A percentile compares a stretch with the other conserved stretches of the same genome.
These are phyloP conservation scores for Globisporangium okanoganense DNA, from an alignment of 352 stramenopile species.

Conservation along the genomic window DNA sequence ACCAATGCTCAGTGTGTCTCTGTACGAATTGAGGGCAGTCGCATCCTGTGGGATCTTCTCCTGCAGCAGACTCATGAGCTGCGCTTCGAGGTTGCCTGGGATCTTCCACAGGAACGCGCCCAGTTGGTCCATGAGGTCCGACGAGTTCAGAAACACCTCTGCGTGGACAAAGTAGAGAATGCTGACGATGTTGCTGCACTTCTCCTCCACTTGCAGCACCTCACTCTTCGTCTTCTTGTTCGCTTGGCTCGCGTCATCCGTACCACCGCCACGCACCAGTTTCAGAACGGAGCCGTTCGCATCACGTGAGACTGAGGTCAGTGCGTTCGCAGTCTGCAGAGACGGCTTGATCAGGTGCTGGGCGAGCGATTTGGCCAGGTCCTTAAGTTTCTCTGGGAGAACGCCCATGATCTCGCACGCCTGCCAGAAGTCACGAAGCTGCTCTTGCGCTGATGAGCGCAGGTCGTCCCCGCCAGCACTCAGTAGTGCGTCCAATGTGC, in stretches of 20 bases:
- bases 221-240: constrained; percentile 17
- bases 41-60: constrained; percentile 69
- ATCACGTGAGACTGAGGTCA: constrained; percentile 24
- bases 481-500: neutral
- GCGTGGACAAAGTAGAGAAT: constrained; percentile 54
- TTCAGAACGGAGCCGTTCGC: constrained; percentile 20
- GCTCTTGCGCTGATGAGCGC: constrained; percentile 10
- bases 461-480: neutral
- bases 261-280: constrained; percentile 13
- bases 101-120: constrained; percentile 66
- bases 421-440: constrained; percentile 44
- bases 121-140: constrained; percentile 47
- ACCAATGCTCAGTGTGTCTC: constrained; percentile 31
- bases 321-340: constrained; percentile 21
- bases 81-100: constrained; percentile 62
- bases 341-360: constrained; percentile 52
- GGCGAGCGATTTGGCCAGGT: constrained; percentile 48
- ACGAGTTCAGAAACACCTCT: constrained; percentile 40
- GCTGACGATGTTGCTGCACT: constrained; percentile 38
- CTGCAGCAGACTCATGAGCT: constrained; percentile 57
- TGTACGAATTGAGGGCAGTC: constrained; percentile 41
- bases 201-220: constrained; percentile 25
- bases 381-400: constrained; percentile 38
- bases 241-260: neutral
- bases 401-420: constrained; percentile 48